Evolutionary conservation across 805 yeast genomes (phyloP), one percentile per base, ranked within the genome.

Genomic region (Torulaspora delbrueckii): DNA sequence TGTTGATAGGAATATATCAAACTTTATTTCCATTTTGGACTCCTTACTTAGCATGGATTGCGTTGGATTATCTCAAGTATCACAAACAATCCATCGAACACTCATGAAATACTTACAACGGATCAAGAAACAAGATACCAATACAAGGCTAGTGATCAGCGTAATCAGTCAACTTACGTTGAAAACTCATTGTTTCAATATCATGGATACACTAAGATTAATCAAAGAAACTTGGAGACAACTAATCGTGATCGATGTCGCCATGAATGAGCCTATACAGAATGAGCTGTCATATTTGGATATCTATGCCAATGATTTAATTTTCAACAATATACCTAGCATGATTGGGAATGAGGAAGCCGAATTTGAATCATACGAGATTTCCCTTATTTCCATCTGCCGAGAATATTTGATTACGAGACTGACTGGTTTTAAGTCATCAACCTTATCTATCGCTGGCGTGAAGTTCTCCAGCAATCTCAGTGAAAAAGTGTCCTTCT

Each of bases 81-180:
- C 57, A 1, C 36, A 41, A 5, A 38, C 48, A 8, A 24, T 67
- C 8, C 44, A 58, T n/a, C 38, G 45, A 3, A 43, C 59, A 12
- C 7, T 65, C 4, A 22, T 48, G 3, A 22, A 44, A 9, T 65
- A 62, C 42, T 50, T 68, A 43, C 46, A 35, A 12, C 6, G 32
- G 2, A 39, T 60, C 16, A 45, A 42, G 3, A 62, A 57, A 30
- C 71, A 68, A 42, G 54, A 57, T 18, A 50, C 58, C 2, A 56
- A 62, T 16, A 65, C 71, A 7, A 58, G 69, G 6, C 31, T 56
- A 2, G 55, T 72, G 1, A 57, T 81, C 36, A 68, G 69, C 42
- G 59, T 81, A 12, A 59, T 76, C 13, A 81, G 81, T 56, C 70
- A 68, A 28, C 53, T 73, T 3, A 52, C 81, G 5, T 51, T 74